Percentiles rank a stretch among this genome's conserved stretches.
Evolutionary conservation across 345 rosid genomes (phyloP).

Genomic region (Bretschneidera sinensis): DNA sequence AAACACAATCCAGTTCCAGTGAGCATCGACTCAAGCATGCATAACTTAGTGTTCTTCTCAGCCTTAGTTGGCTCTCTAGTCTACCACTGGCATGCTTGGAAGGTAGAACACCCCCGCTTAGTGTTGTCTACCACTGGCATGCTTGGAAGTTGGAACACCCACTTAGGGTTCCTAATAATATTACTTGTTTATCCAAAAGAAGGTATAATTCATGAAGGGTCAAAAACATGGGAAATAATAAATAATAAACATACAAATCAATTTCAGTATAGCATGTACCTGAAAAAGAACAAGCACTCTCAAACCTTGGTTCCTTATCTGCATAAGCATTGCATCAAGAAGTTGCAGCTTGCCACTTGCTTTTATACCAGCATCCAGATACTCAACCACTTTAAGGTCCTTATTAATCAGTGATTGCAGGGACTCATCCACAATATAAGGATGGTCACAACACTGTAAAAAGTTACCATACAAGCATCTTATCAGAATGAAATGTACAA

Average conservation of each 20-base stretch:
- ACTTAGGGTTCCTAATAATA: too few relatives aligned
- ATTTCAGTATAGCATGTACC: constrained; percentile 37
- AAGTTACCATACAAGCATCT: constrained; percentile 12
- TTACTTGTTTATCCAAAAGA: too few relatives aligned
- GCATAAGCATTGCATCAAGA: constrained; percentile 68
- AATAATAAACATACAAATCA: too few relatives aligned
- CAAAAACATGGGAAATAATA: not conserved
- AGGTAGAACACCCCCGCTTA: too few relatives aligned
- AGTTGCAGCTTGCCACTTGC: constrained; percentile 88
- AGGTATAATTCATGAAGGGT: too few relatives aligned
- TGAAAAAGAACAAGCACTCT: constrained; percentile 80
- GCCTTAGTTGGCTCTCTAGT: too few relatives aligned
- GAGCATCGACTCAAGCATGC: not conserved
- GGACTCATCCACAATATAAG: constrained; percentile 54
- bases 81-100: too few relatives aligned
- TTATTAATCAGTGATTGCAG: constrained; percentile 34
- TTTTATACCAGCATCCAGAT: constrained; percentile 68
- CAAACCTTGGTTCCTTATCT: constrained; percentile 42
- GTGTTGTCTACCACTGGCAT: too few relatives aligned
- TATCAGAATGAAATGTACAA: not conserved
- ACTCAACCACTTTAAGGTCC: constrained; percentile 30
- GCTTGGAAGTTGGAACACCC: too few relatives aligned
- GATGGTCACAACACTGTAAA: constrained; percentile 93
- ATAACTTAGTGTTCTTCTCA: too few relatives aligned
- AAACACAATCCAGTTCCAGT: too few relatives aligned